Percentiles rank a stretch among this genome's conserved stretches.
Conservation (phyloP, 2,329 filamentous ascomycete genomes). For the Trichophyton rubrum region DNA sequence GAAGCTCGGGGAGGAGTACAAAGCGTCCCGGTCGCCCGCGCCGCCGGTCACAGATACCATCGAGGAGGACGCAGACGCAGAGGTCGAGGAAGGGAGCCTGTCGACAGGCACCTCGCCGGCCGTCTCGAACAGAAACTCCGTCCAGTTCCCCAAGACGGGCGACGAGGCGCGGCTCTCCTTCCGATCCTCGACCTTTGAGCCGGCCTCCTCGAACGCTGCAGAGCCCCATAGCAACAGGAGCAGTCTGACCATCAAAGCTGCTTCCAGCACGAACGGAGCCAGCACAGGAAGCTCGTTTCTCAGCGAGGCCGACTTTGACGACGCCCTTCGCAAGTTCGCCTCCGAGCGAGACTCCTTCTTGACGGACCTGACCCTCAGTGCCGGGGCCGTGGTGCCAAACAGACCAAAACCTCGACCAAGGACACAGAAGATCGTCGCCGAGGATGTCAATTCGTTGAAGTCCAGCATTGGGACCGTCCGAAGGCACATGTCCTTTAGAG, state of each 20-base stretch:
- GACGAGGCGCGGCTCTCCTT: constrained; percentile 31
- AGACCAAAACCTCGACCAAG: constrained; percentile 64
- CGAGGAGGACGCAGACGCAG: constrained; percentile 46
- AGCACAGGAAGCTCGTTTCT: constrained; percentile 23
- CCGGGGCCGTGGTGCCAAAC: constrained; percentile 49
- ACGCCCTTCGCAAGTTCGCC: constrained; percentile 84
- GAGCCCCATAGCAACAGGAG: constrained; percentile 50
- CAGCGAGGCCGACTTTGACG: constrained; percentile 81
- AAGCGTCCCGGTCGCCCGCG: constrained; percentile 24
- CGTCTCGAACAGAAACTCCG: constrained; percentile 31
- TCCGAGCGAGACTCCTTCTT: constrained; percentile 89
- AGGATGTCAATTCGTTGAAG: constrained; percentile 48
- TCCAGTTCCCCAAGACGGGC: constrained; percentile 26
- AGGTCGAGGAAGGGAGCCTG: constrained; percentile 33
- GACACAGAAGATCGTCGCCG: constrained; percentile 67
- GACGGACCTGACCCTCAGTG: constrained; percentile 81
- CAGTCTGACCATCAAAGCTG: constrained; percentile 48
- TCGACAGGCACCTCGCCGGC: constrained; percentile 28
- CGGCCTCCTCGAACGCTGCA: constrained; percentile 19
- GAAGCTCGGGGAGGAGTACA: constrained; percentile 32
- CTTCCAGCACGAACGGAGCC: constrained; percentile 24
- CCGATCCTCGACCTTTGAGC: constrained; percentile 38
- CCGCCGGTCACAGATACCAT: constrained; percentile 44
- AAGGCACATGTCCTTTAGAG: constrained; percentile 79
- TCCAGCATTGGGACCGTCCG: constrained; percentile 71